These are phyloP conservation scores for Biscogniauxia marginata DNA, from an alignment of 2,329 filamentous ascomycete species.

Conservation along the genomic window DNA sequence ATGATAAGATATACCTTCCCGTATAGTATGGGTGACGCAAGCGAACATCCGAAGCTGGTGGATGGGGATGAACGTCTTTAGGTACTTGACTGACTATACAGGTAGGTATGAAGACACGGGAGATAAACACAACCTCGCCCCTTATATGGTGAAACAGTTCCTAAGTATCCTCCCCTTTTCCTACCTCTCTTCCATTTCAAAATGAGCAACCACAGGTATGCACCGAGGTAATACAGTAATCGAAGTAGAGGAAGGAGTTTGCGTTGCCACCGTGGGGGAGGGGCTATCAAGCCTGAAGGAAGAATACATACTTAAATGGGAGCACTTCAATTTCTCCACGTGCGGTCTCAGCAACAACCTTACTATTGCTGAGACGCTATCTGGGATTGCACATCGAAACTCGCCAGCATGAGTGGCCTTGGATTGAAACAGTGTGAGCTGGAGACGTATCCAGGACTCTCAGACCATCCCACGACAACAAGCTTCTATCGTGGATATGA, in stretches of 20 bases:
- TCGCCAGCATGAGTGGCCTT: neutral
- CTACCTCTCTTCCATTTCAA: neutral
- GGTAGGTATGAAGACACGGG: too few species aligned
- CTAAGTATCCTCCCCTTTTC: neutral
- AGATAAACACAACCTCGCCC: too few species aligned
- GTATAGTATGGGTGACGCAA: neutral
- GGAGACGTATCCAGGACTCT: neutral
- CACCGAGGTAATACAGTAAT: neutral
- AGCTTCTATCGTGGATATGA: neutral
- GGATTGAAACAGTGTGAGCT: neutral
- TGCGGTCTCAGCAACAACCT: neutral
- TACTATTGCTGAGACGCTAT: neutral
- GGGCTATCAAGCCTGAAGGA: neutral
- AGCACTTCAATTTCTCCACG: neutral
- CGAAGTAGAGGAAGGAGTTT: constrained; percentile 2
- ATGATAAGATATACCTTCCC: constrained; percentile 1
- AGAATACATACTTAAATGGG: too few species aligned
- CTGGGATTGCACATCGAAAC: neutral
- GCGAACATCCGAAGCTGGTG: neutral
- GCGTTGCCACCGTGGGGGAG: neutral
- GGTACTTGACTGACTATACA: neutral
- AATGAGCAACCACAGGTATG: neutral
- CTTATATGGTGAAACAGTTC: neutral
- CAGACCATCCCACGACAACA: neutral
- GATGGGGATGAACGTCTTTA: neutral